A percentile compares a stretch with the other conserved stretches of the same genome.
phyloP scores from a whole-genome alignment of 2,329 filamentous ascomycete species.

The Aureobasidium lini region DNA sequence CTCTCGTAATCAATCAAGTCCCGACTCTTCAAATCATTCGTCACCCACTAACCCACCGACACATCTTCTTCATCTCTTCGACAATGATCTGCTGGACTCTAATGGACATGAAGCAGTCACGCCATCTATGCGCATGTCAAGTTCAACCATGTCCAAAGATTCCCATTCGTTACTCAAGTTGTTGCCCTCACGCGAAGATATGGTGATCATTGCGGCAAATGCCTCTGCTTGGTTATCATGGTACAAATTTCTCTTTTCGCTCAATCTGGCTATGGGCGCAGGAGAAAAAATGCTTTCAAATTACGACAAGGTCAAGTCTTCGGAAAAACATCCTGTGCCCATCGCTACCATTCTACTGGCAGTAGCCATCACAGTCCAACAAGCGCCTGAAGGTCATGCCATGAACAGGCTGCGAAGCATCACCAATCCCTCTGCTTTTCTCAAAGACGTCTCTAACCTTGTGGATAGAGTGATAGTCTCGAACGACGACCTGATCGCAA shows the following conservation, averaged over 20 bases:
- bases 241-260: slow-evolving; percentile 22
- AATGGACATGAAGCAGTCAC: slow-evolving; percentile 9
- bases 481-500: slow-evolving; percentile 27
- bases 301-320: slow-evolving; percentile 21
- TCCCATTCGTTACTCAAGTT: slow-evolving; percentile 16
- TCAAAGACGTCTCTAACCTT: slow-evolving; percentile 21
- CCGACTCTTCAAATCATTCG: slow-evolving; percentile 13
- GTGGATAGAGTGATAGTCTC: slow-evolving; percentile 25
- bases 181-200: slow-evolving; percentile 23
- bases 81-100: slow-evolving; percentile 24
- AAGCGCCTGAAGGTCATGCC: slow-evolving; percentile 17
- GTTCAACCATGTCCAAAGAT: neutral
- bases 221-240: slow-evolving; percentile 24
- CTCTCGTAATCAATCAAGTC: neutral
- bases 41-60: slow-evolving; percentile 21
- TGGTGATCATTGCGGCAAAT: slow-evolving; percentile 19
- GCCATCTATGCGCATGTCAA: neutral
- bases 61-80: slow-evolving; percentile 26
- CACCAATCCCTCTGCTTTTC: slow-evolving; percentile 14
- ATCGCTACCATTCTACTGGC: slow-evolving; percentile 24
- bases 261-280: slow-evolving; percentile 17
- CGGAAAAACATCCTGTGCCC: slow-evolving; percentile 20
- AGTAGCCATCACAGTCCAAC: slow-evolving; percentile 25
- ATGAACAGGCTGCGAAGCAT: slow-evolving; percentile 3
- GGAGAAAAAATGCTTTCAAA: slow-evolving; percentile 20